Evolutionary conservation across 495 filamentous ascomycete species (phyloP), one percentile per base, ranked within the genome.

Genomic region (Aspergillus panamensis): DNA sequence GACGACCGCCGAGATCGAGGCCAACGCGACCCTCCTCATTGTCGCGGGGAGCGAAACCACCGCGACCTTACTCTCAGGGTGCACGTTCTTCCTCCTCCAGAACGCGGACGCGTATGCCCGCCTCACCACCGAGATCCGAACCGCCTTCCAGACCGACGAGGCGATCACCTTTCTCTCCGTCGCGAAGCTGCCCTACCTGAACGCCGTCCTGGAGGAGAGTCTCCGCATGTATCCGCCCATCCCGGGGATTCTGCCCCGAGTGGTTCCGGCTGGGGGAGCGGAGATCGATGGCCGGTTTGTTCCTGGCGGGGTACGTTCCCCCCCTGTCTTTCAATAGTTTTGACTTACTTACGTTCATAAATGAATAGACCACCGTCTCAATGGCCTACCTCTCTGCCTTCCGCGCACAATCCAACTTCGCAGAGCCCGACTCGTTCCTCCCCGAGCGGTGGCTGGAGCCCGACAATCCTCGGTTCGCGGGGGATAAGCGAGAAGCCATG

Each of bases 11-110:
- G 61, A 63, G 32, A 51, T 55, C 14, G 21, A 42, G 13, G 19
- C 42, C 14, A 63, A 57, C 25, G 51, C 35, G 4, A 13, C 33
- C 32, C 5, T 50, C 8, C 45, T 76, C 13, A 69, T 76, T 25
- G 47, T 72, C 10, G 73, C 73, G 13, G 84, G 83, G 8, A 82
- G 78, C 60, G 84, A 87, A 61, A 86, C 83, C 0, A 79, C 80
- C 7, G 83, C 83, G 0, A 84, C 82, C 0, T 55, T 73, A 1
- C 57, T 86, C 0, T 65, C 67, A 0, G 83, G 80, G 3, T 72
- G 70, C 12, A 70, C 81, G 19, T 85, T 74, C 49, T 76, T 80
- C 40, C 73, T 86, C 0, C 67, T 80, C 13, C 69, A 70, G 6
- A 60, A 80, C 40, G 70, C 73, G 1, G 62, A 68, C 0, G 65